phyloP scores from a whole-genome alignment of 2,329 filamentous ascomycete genomes.

The Nigrospora oryzae region DNA sequence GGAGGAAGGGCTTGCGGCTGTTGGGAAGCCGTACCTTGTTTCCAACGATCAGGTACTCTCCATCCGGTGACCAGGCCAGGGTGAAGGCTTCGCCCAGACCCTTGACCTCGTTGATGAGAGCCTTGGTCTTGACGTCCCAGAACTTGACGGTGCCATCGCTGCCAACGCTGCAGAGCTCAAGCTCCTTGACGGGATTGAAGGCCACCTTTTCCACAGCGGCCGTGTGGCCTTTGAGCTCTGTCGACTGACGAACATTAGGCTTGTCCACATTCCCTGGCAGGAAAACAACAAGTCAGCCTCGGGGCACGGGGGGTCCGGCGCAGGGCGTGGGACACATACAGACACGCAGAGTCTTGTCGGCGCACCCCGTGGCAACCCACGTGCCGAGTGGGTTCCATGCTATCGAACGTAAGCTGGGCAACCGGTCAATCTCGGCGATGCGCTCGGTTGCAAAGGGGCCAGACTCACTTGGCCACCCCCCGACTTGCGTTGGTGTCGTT shows the following conservation, averaged over 20 bases:
- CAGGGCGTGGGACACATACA: constrained; percentile 38
- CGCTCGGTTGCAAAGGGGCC: not conserved
- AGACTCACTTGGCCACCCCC: constrained; percentile 19
- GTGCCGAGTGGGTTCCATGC: constrained; percentile 84
- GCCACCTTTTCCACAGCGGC: constrained; percentile 65
- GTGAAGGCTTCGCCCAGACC: constrained; percentile 60
- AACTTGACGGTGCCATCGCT: constrained; percentile 67
- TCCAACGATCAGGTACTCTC: constrained; percentile 61
- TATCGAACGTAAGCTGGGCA: constrained; percentile 61
- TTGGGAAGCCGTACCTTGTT: constrained; percentile 49
- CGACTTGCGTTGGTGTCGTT: constrained; percentile 19
- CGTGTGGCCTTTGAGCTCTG: constrained; percentile 62
- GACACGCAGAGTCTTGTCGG: constrained; percentile 62
- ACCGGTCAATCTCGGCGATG: constrained; percentile 1
- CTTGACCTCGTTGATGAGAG: constrained; percentile 61
- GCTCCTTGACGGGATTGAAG: constrained; percentile 70
- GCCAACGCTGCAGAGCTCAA: constrained; percentile 67
- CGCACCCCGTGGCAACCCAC: constrained; percentile 73
- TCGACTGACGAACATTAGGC: constrained; percentile 64
- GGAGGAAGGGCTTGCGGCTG: not conserved
- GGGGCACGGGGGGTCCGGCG: not conserved
- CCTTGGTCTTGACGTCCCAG: constrained; percentile 72
- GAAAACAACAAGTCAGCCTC: not conserved
- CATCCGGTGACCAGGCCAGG: constrained; percentile 66
- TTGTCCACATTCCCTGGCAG: constrained; percentile 64